These are phyloP conservation scores for Ramularia endophylla DNA, from an alignment of 2,329 filamentous ascomycete genomes.

Conservation along the genomic window DNA sequence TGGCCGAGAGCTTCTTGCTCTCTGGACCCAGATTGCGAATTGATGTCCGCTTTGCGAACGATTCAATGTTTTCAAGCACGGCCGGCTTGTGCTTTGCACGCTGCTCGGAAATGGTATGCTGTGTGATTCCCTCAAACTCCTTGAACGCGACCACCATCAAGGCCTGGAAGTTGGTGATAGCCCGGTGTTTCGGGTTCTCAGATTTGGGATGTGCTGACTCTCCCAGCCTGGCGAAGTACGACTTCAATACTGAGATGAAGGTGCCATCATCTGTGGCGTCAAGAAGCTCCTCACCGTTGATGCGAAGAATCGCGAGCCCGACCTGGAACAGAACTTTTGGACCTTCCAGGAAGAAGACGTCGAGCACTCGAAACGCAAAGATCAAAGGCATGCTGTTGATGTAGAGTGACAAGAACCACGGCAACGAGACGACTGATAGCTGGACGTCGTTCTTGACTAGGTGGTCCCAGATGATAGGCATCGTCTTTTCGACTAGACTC, in stretches of 20 bases:
- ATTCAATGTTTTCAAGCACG: conserved; percentile 93
- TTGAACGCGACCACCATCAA: conserved; percentile 99
- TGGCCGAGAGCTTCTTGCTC: conserved; percentile 79
- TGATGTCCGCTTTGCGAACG: conserved; percentile 92
- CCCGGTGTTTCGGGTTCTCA: conserved; percentile 87
- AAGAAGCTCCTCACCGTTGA: conserved; percentile 92
- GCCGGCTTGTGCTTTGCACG: conserved; percentile 89
- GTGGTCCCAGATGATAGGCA: conserved; percentile 98
- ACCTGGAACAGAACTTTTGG: conserved; percentile 98
- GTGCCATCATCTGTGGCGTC: conserved; percentile 92
- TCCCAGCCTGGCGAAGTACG: conserved; percentile 87
- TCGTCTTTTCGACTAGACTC: conserved; percentile 95
- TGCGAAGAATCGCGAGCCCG: conserved; percentile 89
- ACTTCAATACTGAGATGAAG: conserved; percentile 93
- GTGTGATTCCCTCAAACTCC: conserved; percentile 92
- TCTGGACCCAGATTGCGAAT: conserved; percentile 94
- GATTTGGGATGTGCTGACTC: conserved; percentile 95
- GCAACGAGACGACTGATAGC: conserved; percentile 90
- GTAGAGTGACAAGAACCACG: conserved; percentile 97
- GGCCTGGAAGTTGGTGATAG: conserved; percentile 94
- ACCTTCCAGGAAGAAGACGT: conserved; percentile 97
- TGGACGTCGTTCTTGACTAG: conserved; percentile 96
- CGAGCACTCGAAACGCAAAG: conserved; percentile 91
- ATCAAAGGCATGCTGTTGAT: conserved; percentile 99
- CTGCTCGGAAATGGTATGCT: conserved; percentile 83